Evolutionary conservation across 1,139 yeast genomes (phyloP), one percentile per base, ranked within the genome.

Genomic region (Suhomyces choctaworum): DNA sequence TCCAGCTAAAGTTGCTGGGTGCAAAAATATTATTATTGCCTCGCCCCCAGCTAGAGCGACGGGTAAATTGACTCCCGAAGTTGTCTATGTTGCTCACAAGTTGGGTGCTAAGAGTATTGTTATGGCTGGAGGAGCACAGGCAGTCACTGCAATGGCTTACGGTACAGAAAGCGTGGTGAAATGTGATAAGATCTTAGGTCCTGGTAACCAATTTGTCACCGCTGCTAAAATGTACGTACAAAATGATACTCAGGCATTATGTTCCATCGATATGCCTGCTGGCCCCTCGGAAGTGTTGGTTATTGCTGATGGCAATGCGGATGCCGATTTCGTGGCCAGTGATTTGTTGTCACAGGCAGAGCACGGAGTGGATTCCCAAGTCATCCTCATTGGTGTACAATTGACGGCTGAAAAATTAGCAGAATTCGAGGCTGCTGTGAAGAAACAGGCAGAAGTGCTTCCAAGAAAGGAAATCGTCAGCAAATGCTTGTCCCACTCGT

Each of bases 91-190:
- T 36, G 98, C 99, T 14, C 90, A 88, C 64, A 89, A 88, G 61
- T 81, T 92, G 42, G 97, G 97, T 36, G 97, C 97, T 29, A 74
- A 80, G 46, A 77, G 82, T 50, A 89, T 92, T 54, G 86, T 92
- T 4, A 72, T 94, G 57, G 98, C 98, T 1, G 99, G 98, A 50
- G 99, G 99, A 53, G 98, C 98, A 4, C 99, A 92, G 68, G 99
- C 98, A 3, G 87, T 92, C 37, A 95, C 97, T 27, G 95, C 99
- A 3, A 77, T 92, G 95, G 98, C 98, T 1, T 92, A 92, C 58
- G 98, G 99, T 57, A 94, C 98, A 7, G 88, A 87, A 51, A 67
- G 85, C 25, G 84, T 92, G 30, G 85, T 95, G 40, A 92, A 94
- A 64, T 94, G 94, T 58, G 97, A 92, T 65, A 92, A 92, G 73